Base-by-base conservation (phyloP, 805 yeast genomes). In the Candida methanosorbosa region DNA sequence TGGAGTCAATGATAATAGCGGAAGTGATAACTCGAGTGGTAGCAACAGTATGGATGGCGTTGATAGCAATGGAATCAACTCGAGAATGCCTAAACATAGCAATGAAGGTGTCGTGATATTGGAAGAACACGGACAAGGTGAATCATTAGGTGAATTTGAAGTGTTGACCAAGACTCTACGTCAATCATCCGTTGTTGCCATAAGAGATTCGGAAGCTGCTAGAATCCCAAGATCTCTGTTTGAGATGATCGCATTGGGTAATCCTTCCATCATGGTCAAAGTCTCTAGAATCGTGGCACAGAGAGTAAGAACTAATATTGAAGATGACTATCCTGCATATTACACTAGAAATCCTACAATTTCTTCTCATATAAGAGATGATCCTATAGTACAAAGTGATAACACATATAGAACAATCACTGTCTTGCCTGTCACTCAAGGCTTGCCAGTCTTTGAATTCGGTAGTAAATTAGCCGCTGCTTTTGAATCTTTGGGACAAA, bases 101-200 rank as follows among this genome's bases (percentile, higher is more conserved):
- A 13, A n/a, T n/a, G n/a, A n/a, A n/a, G 38, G 41, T 20, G 42
- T 50, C 13, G 44, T 40, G 9, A 61, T 76, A 1, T 45, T 78
- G 13, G 83, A 81, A 2, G 98, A 90, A 52, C 79, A 76, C 49
- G 95, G 97, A 2, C 95, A 87, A 54, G 97, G 97, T 6, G 94
- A 86, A 46, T 82, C 95, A 27, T 72, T 92, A 39, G 98, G 97
- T 4, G 97, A 90, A 57, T 81, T 92, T 8, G 98, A 90, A 55
- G 97, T 90, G 3, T 65, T 90, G 41, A 86, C 94, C 0, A 86
- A 86, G 11, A 70, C 81, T 9, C 69, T 77, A 37, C 70, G 94
- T 52, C 69, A 75, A 3, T 68, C 68, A 32, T 77, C 88, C 0
- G 70, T 82, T 43, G 75, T 85, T 27, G 95, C 97, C 0, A 83